Base-by-base conservation (phyloP, 2,329 filamentous ascomycete species). In the Lachnum nothofagi region DNA sequence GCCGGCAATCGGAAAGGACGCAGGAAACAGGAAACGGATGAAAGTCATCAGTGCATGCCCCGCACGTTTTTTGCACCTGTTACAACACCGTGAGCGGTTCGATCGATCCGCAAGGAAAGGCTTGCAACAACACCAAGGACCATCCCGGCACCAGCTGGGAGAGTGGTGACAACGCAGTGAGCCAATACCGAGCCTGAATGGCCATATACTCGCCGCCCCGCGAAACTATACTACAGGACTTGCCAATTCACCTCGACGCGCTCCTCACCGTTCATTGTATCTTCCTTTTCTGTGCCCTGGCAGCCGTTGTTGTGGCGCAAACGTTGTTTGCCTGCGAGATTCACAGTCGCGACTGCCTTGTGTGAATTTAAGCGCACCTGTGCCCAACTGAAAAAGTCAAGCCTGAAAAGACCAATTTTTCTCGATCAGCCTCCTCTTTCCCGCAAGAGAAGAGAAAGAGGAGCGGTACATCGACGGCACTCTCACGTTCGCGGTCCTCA, bases 261-360 rank as follows among this genome's bases (percentile, higher is more conserved):
- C 93, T 59, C 85, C 83, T 38, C 85, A 82, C 49, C 16, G 3
- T 24, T 24, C 17, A 24, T 17, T 3, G 27, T 29, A 29, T 14
- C 33, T 20, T 19, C 12, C 95, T 72, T 20, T 95, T 77, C 52
- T 95, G 90, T 37, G 22, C 63, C 86, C 88, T 73, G 86, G 91
- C 38, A 85, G 72, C 50, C 63, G 80, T 83, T 56, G 69, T 79
- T 51, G 78, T 44, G 52, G 29, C 46, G 24, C 33, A 38, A 24
- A 42, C 42, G 33, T 25, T 8, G 23, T 22, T 51, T 37, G 14
- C 20, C 12, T 22, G 24, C 17, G 31, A 37, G 10, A 39, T 39
- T 39, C 20, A 47, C 29, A 33, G 22, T 24, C 31, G 44, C 20
- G 17, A 14, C 27, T 31, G 22, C 47, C 17, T 38, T 24, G 29